Evolutionary conservation across 345 rosid genomes (phyloP), one percentile per base, ranked within the genome.

Genomic region (Pugionium cornutum): DNA sequence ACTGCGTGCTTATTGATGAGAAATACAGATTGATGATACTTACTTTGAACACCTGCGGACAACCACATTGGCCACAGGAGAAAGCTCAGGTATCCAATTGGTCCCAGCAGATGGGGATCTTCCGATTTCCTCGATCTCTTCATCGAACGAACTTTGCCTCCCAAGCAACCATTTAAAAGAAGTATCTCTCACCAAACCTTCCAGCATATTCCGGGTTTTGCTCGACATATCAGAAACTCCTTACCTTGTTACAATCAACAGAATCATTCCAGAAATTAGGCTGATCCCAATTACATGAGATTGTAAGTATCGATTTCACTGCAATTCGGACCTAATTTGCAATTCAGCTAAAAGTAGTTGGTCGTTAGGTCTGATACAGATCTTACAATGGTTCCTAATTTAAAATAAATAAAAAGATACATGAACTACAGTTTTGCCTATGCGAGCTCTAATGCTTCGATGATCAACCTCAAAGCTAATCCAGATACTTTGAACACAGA

Each of bases 21-120:
- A 35, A 9, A 5, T 8, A 68, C 28, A 6, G 53, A 58, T 27
- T 52, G 40, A 41, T 0, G 34, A 0, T n/a, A 76, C 97, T 81
- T 85, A 94, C 99, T 90, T 87, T 31, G 92, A 88, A 76, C 97
- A 94, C 75, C 91, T 83, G 45, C 92, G 95, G 42, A 91, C 95
- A 63, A 94, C 77, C 6, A 88, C 67, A 75, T 94, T 90, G 4
- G 99, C 92, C 5, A 84, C 40, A 1, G 97, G 88, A 68, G 99
- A 90, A 49, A 94, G 91, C 82, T 87, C 97, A 6, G 78, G 69
- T 42, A 94, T 90, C 96, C 97, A 94, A 74, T 86, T 90, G 48
- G 64, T 72, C 44, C 62, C 61, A 31, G 86, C 82, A 37, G 89
- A 84, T 26, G 95, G 95, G 39, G 97, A 90, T 39, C 64, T 83